Percentiles rank a stretch among this genome's conserved stretches.
Conservation (phyloP, 495 filamentous ascomycete species). For the Podospora pseudocomata region DNA sequence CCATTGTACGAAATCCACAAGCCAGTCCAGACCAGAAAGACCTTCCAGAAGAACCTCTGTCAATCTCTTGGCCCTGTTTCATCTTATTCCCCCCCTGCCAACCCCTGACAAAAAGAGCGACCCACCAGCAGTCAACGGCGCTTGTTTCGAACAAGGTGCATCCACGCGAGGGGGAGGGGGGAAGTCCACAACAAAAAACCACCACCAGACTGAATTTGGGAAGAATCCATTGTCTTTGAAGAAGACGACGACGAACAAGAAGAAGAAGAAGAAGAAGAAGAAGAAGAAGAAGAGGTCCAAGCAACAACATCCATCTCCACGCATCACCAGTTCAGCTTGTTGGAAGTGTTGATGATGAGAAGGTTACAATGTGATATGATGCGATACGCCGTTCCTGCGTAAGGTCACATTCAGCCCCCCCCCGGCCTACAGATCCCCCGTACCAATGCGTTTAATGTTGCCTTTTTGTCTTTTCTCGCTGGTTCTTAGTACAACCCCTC, state of each 20-base stretch:
- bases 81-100: conserved; percentile 23
- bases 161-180: conserved; percentile 3
- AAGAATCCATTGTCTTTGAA: not conserved
- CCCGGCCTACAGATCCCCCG: too few relatives aligned
- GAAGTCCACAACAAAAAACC: not conserved
- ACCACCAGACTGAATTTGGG: conserved; percentile 11
- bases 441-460: not conserved
- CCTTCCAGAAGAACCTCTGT: conserved; percentile 33
- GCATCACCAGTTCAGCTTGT: not conserved
- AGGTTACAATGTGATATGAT: not conserved
- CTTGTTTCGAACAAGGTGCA: conserved; percentile 30
- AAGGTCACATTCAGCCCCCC: not conserved
- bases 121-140: conserved; percentile 13
- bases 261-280: not conserved
- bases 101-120: conserved; percentile 10
- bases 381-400: not conserved
- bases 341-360: not conserved
- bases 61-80: conserved; percentile 22
- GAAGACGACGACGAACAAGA: not conserved
- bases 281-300: not conserved
- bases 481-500: not conserved
- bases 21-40: not conserved
- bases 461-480: not conserved
- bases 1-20: not conserved
- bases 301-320: conserved; percentile 1